Conservation (phyloP, 345 rosid genomes). For the Noccaea caerulescens region DNA sequence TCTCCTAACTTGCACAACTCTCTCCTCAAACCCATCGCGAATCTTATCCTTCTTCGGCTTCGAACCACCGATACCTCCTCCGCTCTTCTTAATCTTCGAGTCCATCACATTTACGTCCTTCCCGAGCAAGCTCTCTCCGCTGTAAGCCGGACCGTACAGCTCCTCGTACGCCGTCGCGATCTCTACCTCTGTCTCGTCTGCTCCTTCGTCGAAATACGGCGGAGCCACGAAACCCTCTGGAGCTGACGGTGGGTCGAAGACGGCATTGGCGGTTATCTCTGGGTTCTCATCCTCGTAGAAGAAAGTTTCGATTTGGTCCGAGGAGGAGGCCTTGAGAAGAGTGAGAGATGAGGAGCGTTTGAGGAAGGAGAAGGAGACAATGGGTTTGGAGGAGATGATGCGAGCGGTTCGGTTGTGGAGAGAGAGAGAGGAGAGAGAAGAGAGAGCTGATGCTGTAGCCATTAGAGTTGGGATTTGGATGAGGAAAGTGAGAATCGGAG, state of each 20-base stretch:
- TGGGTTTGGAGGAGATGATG: constrained; percentile 38
- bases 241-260: constrained; percentile 64
- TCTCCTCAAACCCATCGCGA: constrained; percentile 83
- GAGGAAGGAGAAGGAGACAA: constrained; percentile 43
- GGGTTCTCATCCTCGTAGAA: constrained; percentile 57
- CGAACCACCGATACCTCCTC: constrained; percentile 51
- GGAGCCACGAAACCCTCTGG: constrained; percentile 66
- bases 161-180: constrained; percentile 77
- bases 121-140: constrained; percentile 65
- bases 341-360: constrained; percentile 26
- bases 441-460: constrained; percentile 49
- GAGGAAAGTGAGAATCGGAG: constrained; percentile 19
- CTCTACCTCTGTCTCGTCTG: constrained; percentile 68
- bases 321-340: constrained; percentile 44
- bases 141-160: constrained; percentile 77
- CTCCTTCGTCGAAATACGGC: constrained; percentile 76
- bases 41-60: constrained; percentile 62
- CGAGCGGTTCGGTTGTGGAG: constrained; percentile 38
- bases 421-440: constrained; percentile 48
- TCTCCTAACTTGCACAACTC: constrained; percentile 81
- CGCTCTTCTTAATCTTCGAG: constrained; percentile 55
- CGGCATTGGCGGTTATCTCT: constrained; percentile 48
- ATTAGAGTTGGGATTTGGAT: constrained; percentile 35
- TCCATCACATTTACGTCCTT: constrained; percentile 73
- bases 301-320: constrained; percentile 51